Base-by-base conservation (phyloP, 2,329 filamentous ascomycete genomes). In the Tolypocladium cylindrosporum region DNA sequence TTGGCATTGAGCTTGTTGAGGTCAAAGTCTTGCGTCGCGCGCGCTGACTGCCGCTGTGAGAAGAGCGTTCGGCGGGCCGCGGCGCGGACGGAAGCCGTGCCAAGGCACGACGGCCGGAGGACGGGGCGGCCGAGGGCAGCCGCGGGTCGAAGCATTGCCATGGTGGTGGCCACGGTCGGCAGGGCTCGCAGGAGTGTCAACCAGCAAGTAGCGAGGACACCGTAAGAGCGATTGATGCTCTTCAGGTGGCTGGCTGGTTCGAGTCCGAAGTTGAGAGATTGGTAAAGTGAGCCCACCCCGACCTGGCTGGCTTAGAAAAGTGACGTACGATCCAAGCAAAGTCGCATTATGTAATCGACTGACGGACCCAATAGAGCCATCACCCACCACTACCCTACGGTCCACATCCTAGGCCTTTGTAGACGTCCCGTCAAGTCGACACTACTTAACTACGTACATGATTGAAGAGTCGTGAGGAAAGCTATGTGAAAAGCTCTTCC, bases 21-120 rank as follows among this genome's bases (percentile, higher is more conserved):
- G 62, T 84, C 77, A 60, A 83, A 72, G 34, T 74, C 75, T 59
- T 84, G 79, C 55, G 76, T 67, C 10, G 76, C 70, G 37, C 75
- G 73, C 31, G 69, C 61, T 21, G 63, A 62, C 54, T 61, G 61
- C 52, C 67, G 61, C 57, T 64, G 64, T 37, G 68, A 68, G 59
- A 69, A 67, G 54, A 72, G 55, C 45, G 64, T 69, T 36, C 72
- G 65, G 45, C 64, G 66, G 56, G 57, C 61, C 51, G 61, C 55
- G 42, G 63, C 50, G 11, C 56, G 37, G 41, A n/a, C n/a, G 10
- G 31, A 16, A 31, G 40, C 36, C 37, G 50, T 53, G 57, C 34
- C 37, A 31, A 36, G 50, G 57, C 31, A 31, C 45, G 62, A 59
- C 57, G 64, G 55, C 60, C 66, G 63, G n/a, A 60, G 65, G 31